phyloP scores from a whole-genome alignment of 2,329 filamentous ascomycete genomes.

The Aureobasidium sp. region DNA sequence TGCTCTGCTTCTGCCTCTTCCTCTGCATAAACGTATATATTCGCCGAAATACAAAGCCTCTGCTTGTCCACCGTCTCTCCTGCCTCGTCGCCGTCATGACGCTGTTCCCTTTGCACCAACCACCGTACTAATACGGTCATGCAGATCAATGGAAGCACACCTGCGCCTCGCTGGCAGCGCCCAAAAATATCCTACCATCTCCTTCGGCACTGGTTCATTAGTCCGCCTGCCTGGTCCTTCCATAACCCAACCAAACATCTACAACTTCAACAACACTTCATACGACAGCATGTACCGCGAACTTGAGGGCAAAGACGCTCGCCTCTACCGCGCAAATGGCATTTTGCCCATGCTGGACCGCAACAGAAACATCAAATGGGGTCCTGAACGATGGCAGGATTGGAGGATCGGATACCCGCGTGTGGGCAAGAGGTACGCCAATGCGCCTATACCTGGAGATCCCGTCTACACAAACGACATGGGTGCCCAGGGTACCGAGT shows the following conservation, averaged over 20 bases:
- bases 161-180: slow-evolving; percentile 73
- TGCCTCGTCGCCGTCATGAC: neutral
- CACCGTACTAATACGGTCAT: slow-evolving; percentile 42
- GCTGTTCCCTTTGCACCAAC: slow-evolving; percentile 1
- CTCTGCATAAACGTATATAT: slow-evolving; percentile 13
- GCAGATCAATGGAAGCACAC: slow-evolving; percentile 98
- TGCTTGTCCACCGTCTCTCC: neutral
- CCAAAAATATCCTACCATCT: slow-evolving; percentile 81
- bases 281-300: slow-evolving; percentile 94
- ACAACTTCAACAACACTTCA: slow-evolving; percentile 94
- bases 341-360: slow-evolving; percentile 92
- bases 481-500: slow-evolving; percentile 75
- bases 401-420: slow-evolving; percentile 85
- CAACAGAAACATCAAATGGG: slow-evolving; percentile 88
- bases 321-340: slow-evolving; percentile 85
- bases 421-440: slow-evolving; percentile 51
- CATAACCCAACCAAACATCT: slow-evolving; percentile 91
- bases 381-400: slow-evolving; percentile 95
- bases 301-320: slow-evolving; percentile 73
- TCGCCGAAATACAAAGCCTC: slow-evolving; percentile 11
- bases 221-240: slow-evolving; percentile 88
- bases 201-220: slow-evolving; percentile 91
- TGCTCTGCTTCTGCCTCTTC: neutral
- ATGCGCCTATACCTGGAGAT: slow-evolving; percentile 16
- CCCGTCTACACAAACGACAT: slow-evolving; percentile 56